A percentile compares a stretch with the other conserved stretches of the same genome.
These are phyloP conservation scores for Trichoderma virens DNA, from an alignment of 495 filamentous ascomycete genomes.

Conservation along the genomic window DNA sequence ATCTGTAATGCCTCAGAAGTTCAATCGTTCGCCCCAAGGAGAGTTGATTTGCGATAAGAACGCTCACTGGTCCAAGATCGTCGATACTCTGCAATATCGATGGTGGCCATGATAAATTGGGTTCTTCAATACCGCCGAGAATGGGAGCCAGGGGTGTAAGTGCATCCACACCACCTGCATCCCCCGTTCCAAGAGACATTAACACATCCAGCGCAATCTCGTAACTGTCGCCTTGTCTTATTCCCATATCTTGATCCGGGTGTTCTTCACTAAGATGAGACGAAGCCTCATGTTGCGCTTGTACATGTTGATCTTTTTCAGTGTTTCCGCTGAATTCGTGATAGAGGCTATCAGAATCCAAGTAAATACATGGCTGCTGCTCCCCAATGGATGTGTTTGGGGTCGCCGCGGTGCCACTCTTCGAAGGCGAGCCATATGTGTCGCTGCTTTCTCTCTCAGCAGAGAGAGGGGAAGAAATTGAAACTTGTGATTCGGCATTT, in stretches of 20 bases:
- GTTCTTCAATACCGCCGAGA: neutral
- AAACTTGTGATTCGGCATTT: neutral
- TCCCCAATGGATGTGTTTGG: neutral
- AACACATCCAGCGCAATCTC: conserved; percentile 13
- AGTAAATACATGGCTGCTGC: neutral
- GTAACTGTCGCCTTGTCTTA: neutral
- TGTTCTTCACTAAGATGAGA: neutral
- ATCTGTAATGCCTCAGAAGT: conserved; percentile 12
- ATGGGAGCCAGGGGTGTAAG: neutral
- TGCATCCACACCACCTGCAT: neutral
- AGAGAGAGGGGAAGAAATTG: neutral
- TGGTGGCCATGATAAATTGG: neutral
- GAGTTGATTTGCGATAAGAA: neutral
- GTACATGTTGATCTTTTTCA: neutral
- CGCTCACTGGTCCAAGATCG: neutral
- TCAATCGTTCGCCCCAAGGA: neutral
- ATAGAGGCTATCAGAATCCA: neutral
- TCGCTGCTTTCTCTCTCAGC: neutral
- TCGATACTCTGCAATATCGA: neutral
- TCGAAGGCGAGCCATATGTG: neutral
- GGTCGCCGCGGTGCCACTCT: neutral
- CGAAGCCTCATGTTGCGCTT: neutral
- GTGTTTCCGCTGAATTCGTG: too few relatives aligned
- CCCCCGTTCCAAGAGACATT: conserved; percentile 1
- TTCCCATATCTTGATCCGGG: neutral